Evolutionary conservation across 2,329 filamentous ascomycete genomes (phyloP).

Genomic region (Chaetomiaceae sp.): DNA sequence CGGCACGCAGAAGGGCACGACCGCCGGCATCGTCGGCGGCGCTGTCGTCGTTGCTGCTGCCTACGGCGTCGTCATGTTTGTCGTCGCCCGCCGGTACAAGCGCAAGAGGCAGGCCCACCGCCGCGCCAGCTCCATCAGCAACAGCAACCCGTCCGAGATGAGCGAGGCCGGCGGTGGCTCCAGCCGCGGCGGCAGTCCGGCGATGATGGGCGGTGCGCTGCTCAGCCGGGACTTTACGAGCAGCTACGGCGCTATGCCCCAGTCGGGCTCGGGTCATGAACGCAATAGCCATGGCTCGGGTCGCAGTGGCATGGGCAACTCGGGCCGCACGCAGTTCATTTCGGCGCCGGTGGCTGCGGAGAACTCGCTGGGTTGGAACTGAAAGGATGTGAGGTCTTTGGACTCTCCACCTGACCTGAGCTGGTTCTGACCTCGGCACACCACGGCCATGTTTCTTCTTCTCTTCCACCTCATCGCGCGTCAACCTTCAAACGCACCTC

Average conservation of each 20-base stretch:
- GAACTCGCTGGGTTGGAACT: slow-evolving; percentile 96
- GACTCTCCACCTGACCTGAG: neutral
- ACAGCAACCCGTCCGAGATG: slow-evolving; percentile 51
- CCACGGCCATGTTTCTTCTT: slow-evolving; percentile 10
- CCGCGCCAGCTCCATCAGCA: slow-evolving; percentile 66
- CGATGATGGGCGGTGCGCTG: slow-evolving; percentile 65
- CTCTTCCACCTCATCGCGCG: neutral
- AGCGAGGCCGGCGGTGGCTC: slow-evolving; percentile 42
- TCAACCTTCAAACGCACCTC: slow-evolving; percentile 3
- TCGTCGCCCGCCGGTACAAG: slow-evolving; percentile 84
- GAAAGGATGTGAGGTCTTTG: no score
- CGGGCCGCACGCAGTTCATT: slow-evolving; percentile 59
- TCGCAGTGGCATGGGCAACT: slow-evolving; percentile 46
- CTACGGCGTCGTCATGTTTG: slow-evolving; percentile 94
- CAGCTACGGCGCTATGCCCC: slow-evolving; percentile 46
- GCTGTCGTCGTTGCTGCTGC: slow-evolving; percentile 71
- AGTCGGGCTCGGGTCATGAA: slow-evolving; percentile 35
- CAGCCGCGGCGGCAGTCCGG: slow-evolving; percentile 53
- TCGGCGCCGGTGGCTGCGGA: slow-evolving; percentile 86
- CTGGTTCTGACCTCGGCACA: no score
- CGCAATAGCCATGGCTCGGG: slow-evolving; percentile 55
- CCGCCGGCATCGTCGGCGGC: slow-evolving; percentile 66
- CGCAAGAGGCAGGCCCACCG: slow-evolving; percentile 73
- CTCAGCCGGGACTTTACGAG: slow-evolving; percentile 50
- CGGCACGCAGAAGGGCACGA: slow-evolving; percentile 56